Evolutionary conservation across 345 rosid genomes (phyloP).

Genomic region (Gossypium stocksii): DNA sequence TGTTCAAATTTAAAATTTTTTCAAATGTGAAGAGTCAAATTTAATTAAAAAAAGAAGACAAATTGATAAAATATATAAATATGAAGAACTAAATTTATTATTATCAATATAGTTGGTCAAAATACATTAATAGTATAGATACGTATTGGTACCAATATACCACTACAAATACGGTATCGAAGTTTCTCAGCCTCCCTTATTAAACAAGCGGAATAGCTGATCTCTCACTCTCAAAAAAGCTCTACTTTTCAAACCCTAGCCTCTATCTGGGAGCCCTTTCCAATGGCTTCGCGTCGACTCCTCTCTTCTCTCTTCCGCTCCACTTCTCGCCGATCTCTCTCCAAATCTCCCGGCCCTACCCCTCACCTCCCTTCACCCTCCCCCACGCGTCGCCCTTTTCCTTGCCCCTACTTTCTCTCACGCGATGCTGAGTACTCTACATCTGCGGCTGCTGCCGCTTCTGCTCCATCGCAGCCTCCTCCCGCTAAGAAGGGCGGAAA

Average conservation of each 20-base stretch:
- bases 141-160: no score
- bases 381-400: conserved; percentile 42
- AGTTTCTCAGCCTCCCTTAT: neutral
- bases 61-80: no score
- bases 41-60: no score
- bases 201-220: neutral
- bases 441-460: conserved; percentile 48
- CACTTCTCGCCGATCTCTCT: conserved; percentile 52
- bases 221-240: neutral
- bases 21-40: no score
- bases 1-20: no score
- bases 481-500: conserved; percentile 31
- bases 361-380: conserved; percentile 30
- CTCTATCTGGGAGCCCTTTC: conserved; percentile 31
- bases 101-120: no score
- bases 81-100: no score
- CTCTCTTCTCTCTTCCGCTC: conserved; percentile 66
- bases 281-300: conserved; percentile 81
- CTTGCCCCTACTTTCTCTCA: conserved; percentile 44
- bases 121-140: no score
- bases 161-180: no score
- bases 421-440: conserved; percentile 67
- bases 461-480: conserved; percentile 34
- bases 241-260: conserved; percentile 29
- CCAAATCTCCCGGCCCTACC: conserved; percentile 32